Evolutionary conservation across 768 basidiomycete species (phyloP).

Genomic region (Kwoniella mangroviensis): DNA sequence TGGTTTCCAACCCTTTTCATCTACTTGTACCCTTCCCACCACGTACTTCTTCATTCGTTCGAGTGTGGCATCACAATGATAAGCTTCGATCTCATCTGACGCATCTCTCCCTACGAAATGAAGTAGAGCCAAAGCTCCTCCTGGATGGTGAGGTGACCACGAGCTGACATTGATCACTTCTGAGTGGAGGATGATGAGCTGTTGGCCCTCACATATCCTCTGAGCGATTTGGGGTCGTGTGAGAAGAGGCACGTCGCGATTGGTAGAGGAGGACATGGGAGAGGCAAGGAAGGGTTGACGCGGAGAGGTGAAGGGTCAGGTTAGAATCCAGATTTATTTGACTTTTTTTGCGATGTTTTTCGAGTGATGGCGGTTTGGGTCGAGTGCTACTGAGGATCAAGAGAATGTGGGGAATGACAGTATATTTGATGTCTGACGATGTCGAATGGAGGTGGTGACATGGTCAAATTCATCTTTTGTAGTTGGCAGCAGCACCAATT

Average conservation of each 20-base stretch:
- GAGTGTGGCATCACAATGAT: slow-evolving; percentile 69
- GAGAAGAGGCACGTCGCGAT: slow-evolving; percentile 6
- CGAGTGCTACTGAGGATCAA: too few relatives aligned
- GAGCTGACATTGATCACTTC: slow-evolving; percentile 53
- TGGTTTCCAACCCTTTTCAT: slow-evolving; percentile 57
- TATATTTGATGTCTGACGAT: too few relatives aligned
- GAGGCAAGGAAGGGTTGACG: not conserved
- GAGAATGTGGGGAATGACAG: too few relatives aligned
- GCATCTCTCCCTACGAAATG: slow-evolving; percentile 97
- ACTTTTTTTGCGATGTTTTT: too few relatives aligned
- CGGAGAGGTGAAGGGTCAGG: too few relatives aligned
- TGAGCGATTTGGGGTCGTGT: slow-evolving; percentile 61
- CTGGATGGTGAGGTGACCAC: slow-evolving; percentile 89
- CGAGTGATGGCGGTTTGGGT: too few relatives aligned
- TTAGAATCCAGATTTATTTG: too few relatives aligned
- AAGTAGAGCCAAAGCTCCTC: slow-evolving; percentile 82
- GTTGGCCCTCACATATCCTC: slow-evolving; percentile 75
- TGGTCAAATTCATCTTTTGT: not conserved
- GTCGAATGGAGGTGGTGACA: too few relatives aligned
- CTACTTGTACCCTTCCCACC: slow-evolving; percentile 68
- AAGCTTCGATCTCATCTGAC: slow-evolving; percentile 90
- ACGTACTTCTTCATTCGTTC: slow-evolving; percentile 68
- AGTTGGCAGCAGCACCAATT: not conserved
- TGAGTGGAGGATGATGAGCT: slow-evolving; percentile 77
- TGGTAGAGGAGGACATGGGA: not conserved